These are phyloP conservation scores for Sporisorium scitamineum DNA, from an alignment of 1,284 basidiomycete genomes.

Conservation along the genomic window DNA sequence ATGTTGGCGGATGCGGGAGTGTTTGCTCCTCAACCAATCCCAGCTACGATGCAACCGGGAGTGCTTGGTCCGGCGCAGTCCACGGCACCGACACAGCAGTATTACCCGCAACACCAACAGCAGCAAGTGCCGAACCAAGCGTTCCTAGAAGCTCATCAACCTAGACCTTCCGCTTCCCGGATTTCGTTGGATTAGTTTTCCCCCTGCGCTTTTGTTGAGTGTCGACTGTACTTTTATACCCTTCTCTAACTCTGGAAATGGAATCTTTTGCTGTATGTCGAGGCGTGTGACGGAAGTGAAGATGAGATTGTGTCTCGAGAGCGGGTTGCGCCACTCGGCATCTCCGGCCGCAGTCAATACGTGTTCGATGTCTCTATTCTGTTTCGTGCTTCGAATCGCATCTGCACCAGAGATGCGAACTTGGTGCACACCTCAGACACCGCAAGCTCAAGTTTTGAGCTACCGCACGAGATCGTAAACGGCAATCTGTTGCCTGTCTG, in stretches of 20 bases:
- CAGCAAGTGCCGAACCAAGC: conserved; percentile 1
- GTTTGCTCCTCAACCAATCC: not conserved
- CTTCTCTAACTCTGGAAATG: not conserved
- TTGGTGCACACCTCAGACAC: no score
- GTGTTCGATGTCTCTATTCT: no score
- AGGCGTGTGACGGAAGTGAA: no score
- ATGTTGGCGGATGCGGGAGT: not conserved
- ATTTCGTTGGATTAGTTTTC: not conserved
- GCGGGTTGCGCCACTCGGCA: no score
- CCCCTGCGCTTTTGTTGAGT: not conserved
- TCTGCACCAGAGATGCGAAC: no score
- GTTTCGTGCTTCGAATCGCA: no score
- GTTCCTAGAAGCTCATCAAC: not conserved
- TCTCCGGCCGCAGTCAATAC: no score
- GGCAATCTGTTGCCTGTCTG: no score
- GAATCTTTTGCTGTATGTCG: not conserved
- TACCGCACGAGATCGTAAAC: no score
- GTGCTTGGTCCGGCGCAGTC: not conserved
- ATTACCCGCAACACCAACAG: not conserved
- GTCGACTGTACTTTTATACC: not conserved
- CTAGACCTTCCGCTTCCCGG: not conserved
- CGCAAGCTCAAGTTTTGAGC: no score
- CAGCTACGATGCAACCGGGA: not conserved
- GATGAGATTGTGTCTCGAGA: no score
- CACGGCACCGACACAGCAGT: not conserved